Percentiles rank a stretch among this genome's conserved stretches.
Conservation (phyloP, 2,329 filamentous ascomycete genomes). For the Neocatenulostroma microsporum region DNA sequence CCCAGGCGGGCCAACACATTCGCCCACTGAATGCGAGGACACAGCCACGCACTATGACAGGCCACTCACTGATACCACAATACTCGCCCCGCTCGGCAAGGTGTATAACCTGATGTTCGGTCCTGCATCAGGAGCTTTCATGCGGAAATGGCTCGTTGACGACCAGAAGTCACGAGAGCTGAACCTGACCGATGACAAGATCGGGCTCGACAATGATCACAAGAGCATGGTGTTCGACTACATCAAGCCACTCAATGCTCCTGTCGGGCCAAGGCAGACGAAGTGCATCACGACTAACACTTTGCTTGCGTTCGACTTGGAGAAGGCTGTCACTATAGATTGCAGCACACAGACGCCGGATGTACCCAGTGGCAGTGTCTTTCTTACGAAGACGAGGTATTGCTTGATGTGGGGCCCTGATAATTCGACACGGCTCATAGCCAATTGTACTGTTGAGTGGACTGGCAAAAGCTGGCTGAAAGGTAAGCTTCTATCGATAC, state of each 20-base stretch:
- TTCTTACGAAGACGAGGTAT: slow-evolving; percentile 86
- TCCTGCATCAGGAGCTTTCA: slow-evolving; percentile 66
- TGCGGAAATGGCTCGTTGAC: slow-evolving; percentile 75
- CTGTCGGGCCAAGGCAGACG: slow-evolving; percentile 87
- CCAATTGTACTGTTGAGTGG: slow-evolving; percentile 92
- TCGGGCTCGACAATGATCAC: slow-evolving; percentile 62
- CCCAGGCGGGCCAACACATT: slow-evolving; percentile 74
- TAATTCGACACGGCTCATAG: slow-evolving; percentile 75
- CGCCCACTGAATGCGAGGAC: slow-evolving; percentile 79
- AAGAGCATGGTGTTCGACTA: slow-evolving; percentile 71
- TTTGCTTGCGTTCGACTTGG: slow-evolving; percentile 76
- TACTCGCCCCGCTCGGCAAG: slow-evolving; percentile 82
- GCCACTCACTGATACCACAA: slow-evolving; percentile 72
- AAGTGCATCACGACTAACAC: slow-evolving; percentile 85
- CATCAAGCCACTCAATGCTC: slow-evolving; percentile 77
- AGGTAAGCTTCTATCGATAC: slow-evolving; percentile 47
- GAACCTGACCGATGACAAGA: slow-evolving; percentile 72
- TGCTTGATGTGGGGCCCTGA: slow-evolving; percentile 87
- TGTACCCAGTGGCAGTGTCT: slow-evolving; percentile 88
- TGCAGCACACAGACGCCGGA: slow-evolving; percentile 85
- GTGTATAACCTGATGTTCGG: slow-evolving; percentile 87
- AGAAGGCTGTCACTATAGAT: slow-evolving; percentile 76
- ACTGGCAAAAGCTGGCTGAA: slow-evolving; percentile 97
- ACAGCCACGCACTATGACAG: slow-evolving; percentile 72
- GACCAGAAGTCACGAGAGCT: slow-evolving; percentile 89